These are phyloP conservation scores for Coffea canephora DNA, from an alignment of 257 asterid genomes.

Conservation along the genomic window DNA sequence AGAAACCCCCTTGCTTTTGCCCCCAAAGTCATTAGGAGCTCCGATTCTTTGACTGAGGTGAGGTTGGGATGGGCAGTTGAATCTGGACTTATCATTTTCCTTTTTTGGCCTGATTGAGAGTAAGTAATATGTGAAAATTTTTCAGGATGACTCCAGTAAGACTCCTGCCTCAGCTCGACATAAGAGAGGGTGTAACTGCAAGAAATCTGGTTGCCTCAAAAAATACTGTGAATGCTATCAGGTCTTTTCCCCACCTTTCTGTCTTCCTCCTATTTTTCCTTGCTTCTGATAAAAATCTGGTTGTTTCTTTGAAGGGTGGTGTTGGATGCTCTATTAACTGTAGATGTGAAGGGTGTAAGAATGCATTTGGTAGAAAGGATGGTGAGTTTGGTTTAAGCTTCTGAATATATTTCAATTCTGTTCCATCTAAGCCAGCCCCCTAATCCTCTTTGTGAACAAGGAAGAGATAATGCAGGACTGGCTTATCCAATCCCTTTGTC, in stretches of 20 bases:
- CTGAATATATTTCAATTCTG: neutral
- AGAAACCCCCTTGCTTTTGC: slow-evolving; percentile 99
- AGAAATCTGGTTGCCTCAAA: slow-evolving; percentile 91
- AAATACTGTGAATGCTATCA: slow-evolving; percentile 99
- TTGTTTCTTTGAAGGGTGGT: slow-evolving; percentile 57
- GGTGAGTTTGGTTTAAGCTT: slow-evolving; percentile 44
- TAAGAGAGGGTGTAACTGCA: slow-evolving; percentile 99
- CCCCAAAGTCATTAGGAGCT: slow-evolving; percentile 75
- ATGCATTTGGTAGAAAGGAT: slow-evolving; percentile 81
- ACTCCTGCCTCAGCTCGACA: slow-evolving; percentile 99
- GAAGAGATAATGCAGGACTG: neutral
- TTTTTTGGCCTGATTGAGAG: slow-evolving; percentile 6
- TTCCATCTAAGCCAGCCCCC: neutral
- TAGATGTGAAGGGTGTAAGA: slow-evolving; percentile 95
- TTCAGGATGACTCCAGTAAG: slow-evolving; percentile 69
- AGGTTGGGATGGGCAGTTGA: slow-evolving; percentile 49
- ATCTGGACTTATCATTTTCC: neutral
- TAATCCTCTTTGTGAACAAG: neutral
- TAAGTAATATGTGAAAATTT: slow-evolving; percentile 8
- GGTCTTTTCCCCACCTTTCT: slow-evolving; percentile 39
- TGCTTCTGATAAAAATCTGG: slow-evolving; percentile 29
- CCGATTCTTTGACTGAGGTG: slow-evolving; percentile 43
- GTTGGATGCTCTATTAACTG: slow-evolving; percentile 95
- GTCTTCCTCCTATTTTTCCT: slow-evolving; percentile 4
- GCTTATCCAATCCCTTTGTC: neutral